These are phyloP conservation scores for Pistacia integerrima DNA, from an alignment of 345 rosid species.

Conservation along the genomic window DNA sequence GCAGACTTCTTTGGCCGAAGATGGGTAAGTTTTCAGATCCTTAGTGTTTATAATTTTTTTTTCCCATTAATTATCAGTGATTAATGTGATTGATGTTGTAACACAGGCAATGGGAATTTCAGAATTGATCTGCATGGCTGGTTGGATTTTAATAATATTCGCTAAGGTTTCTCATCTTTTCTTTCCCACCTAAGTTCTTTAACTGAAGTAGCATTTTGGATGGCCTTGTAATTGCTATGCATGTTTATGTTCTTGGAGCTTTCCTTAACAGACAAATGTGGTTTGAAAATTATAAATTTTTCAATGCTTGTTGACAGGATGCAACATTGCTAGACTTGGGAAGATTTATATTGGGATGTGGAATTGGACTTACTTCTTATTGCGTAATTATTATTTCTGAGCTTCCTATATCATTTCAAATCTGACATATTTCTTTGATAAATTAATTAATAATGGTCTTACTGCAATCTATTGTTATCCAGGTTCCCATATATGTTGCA, in stretches of 20 bases:
- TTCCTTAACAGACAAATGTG: not conserved
- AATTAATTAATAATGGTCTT: no score
- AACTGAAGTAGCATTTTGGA: not conserved
- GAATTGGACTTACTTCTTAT: conserved; percentile 20
- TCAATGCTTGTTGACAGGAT: conserved; percentile 20
- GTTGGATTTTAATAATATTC: conserved; percentile 34
- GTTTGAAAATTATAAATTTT: not conserved
- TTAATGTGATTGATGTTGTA: not conserved
- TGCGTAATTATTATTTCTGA: conserved; percentile 20
- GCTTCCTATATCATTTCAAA: no score
- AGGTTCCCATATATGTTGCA: conserved; percentile 22
- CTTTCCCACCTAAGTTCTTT: not conserved
- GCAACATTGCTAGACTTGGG: conserved; percentile 27
- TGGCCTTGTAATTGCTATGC: not conserved
- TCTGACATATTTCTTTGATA: no score
- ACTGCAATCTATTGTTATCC: no score
- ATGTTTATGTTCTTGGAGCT: not conserved
- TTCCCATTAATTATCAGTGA: not conserved
- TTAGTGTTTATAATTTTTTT: not conserved
- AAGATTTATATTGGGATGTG: conserved; percentile 26
- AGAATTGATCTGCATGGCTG: conserved; percentile 27
- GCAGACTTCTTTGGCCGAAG: conserved; percentile 37
- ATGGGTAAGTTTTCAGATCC: conserved; percentile 24
- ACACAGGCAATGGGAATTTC: conserved; percentile 41
- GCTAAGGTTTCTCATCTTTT: conserved; percentile 22